Percentiles rank a stretch among this genome's conserved stretches.
These are phyloP conservation scores for Sclerotiophoma versabilis DNA, from an alignment of 2,329 filamentous ascomycete genomes.

Conservation along the genomic window DNA sequence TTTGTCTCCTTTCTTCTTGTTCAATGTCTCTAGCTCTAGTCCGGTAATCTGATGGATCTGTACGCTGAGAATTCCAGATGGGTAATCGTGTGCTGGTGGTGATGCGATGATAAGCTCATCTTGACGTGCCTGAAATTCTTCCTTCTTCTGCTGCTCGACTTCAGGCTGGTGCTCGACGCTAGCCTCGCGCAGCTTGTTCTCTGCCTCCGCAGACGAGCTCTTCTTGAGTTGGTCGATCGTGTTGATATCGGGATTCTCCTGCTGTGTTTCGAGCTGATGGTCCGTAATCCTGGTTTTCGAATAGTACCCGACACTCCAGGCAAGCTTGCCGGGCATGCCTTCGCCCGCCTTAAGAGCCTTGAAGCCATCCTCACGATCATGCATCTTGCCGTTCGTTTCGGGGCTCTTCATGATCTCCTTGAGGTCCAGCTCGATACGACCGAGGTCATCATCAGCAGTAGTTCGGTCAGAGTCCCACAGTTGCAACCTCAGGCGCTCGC, in stretches of 20 bases:
- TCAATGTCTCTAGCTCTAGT: slow-evolving; percentile 66
- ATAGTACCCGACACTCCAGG: slow-evolving; percentile 76
- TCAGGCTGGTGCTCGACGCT: slow-evolving; percentile 66
- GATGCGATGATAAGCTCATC: slow-evolving; percentile 73
- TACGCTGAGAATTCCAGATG: slow-evolving; percentile 72
- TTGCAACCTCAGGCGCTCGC: slow-evolving; percentile 72
- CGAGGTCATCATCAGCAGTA: slow-evolving; percentile 76
- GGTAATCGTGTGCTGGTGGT: slow-evolving; percentile 67
- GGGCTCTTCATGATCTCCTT: slow-evolving; percentile 68
- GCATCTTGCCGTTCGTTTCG: slow-evolving; percentile 67
- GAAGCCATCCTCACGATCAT: slow-evolving; percentile 70
- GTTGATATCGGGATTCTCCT: slow-evolving; percentile 64
- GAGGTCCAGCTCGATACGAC: slow-evolving; percentile 73
- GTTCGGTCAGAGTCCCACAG: slow-evolving; percentile 79
- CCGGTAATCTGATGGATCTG: slow-evolving; percentile 77
- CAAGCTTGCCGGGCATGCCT: slow-evolving; percentile 71
- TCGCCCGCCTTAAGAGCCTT: slow-evolving; percentile 69
- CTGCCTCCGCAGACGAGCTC: slow-evolving; percentile 61
- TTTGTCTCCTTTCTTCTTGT: slow-evolving; percentile 60
- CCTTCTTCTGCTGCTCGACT: slow-evolving; percentile 70
- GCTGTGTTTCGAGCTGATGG: slow-evolving; percentile 68
- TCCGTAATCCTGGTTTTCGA: slow-evolving; percentile 69
- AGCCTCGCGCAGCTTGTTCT: slow-evolving; percentile 71
- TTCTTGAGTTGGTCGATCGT: slow-evolving; percentile 66
- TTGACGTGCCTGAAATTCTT: slow-evolving; percentile 65